Conservation (phyloP, 768 basidiomycete genomes). For the Scleroderma bovista region DNA sequence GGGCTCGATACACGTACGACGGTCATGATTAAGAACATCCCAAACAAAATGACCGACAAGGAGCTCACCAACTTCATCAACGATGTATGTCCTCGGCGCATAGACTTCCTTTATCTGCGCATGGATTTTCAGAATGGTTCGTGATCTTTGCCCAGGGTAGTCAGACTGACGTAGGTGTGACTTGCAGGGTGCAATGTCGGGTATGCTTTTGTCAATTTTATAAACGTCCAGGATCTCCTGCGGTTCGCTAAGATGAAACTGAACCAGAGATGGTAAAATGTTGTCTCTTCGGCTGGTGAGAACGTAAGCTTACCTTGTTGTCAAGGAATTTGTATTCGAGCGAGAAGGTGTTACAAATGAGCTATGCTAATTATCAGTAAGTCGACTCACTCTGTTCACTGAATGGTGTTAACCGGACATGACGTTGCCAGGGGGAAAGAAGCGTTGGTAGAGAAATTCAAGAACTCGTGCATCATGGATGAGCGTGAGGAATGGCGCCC, state of each 20-base stretch:
- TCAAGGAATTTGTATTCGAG: slow-evolving; percentile 87
- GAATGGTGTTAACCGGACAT: slow-evolving; percentile 6
- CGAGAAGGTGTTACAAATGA: slow-evolving; percentile 87
- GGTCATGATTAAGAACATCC: slow-evolving; percentile 89
- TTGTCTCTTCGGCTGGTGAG: background rate
- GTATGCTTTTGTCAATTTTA: slow-evolving; percentile 90
- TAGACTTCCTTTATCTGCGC: slow-evolving; percentile 83
- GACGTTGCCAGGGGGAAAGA: slow-evolving; percentile 66
- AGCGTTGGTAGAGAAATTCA: slow-evolving; percentile 87
- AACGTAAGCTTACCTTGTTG: slow-evolving; percentile 2
- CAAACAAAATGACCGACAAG: slow-evolving; percentile 83
- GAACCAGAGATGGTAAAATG: slow-evolving; percentile 72
- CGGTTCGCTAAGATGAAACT: slow-evolving; percentile 67
- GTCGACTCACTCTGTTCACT: slow-evolving; percentile 24
- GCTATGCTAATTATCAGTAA: slow-evolving; percentile 89
- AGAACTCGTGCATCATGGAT: slow-evolving; percentile 88
- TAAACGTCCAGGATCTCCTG: slow-evolving; percentile 69
- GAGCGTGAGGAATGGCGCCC: slow-evolving; percentile 79
- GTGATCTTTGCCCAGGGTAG: slow-evolving; percentile 11
- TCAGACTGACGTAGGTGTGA: slow-evolving; percentile 2
- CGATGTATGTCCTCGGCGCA: slow-evolving; percentile 66
- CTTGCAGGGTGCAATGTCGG: slow-evolving; percentile 66
- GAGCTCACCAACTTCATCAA: slow-evolving; percentile 64
- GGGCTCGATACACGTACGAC: slow-evolving; percentile 80
- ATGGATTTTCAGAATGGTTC: slow-evolving; percentile 82